Conservation (phyloP, 306 rosid genomes). For the Citrullus mucosospermus region DNA sequence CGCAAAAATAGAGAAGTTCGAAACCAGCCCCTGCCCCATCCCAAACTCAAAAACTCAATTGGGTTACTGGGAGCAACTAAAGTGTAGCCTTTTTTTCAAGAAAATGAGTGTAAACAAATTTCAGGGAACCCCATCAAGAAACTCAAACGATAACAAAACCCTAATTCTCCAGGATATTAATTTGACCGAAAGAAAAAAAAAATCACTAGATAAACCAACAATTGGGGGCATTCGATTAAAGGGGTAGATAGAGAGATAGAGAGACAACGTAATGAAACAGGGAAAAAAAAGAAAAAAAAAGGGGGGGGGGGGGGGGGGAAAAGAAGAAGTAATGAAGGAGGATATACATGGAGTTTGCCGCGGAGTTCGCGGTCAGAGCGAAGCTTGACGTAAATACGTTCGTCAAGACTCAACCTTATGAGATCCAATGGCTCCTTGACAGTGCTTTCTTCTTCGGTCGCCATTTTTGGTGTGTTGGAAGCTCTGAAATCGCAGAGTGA, state of each 20-base stretch:
- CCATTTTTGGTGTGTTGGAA: conserved; percentile 21
- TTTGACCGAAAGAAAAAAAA: background rate
- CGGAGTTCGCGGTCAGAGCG: conserved; percentile 96
- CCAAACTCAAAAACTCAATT: background rate
- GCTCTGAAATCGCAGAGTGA: background rate
- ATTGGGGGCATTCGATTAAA: background rate
- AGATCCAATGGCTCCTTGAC: conserved; percentile 99
- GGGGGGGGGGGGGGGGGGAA: background rate
- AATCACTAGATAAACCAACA: background rate
- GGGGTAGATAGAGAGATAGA: background rate
- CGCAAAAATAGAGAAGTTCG: background rate
- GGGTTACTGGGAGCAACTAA: background rate
- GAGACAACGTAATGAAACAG: background rate
- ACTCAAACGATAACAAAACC: background rate
- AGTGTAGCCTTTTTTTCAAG: background rate
- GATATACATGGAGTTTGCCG: conserved; percentile 82
- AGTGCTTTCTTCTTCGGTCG: conserved; percentile 89
- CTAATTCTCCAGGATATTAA: background rate
- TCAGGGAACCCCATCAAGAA: background rate
- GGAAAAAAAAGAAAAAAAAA: background rate
- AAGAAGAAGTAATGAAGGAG: background rate
- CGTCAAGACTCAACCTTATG: conserved; percentile 91
- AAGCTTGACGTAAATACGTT: conserved; percentile 96
- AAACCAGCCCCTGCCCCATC: background rate
- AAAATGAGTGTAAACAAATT: background rate